A percentile compares a stretch with the other conserved stretches of the same genome.
Conservation (phyloP, 2,329 filamentous ascomycete species). For the Aspergillus pseudotamarii region DNA sequence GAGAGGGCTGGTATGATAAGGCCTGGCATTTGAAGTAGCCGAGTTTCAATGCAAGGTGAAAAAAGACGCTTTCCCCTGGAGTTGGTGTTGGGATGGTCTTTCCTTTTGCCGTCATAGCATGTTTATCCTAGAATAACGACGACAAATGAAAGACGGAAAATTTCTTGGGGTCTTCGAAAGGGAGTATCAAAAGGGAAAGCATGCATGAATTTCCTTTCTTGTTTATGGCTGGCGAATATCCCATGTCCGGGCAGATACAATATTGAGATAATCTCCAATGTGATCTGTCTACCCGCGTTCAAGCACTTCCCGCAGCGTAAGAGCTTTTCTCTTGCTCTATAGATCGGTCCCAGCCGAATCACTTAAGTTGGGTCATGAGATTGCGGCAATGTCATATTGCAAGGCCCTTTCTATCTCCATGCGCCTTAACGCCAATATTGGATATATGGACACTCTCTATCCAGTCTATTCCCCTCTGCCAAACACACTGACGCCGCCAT, state of each 20-base stretch:
- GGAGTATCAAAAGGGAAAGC: constrained; percentile 37
- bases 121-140: constrained; percentile 31
- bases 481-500: constrained; percentile 82
- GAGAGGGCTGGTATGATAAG: constrained; percentile 43
- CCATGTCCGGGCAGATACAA: constrained; percentile 40
- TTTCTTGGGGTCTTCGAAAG: constrained; percentile 32
- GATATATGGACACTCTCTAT: constrained; percentile 3
- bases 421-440: constrained; percentile 9
- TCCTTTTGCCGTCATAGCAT: constrained; percentile 33
- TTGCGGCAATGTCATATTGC: constrained; percentile 7
- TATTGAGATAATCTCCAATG: constrained; percentile 36
- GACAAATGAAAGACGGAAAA: constrained; percentile 31
- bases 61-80: constrained; percentile 39
- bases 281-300: constrained; percentile 36
- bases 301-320: constrained; percentile 13
- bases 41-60: constrained; percentile 38
- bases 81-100: constrained; percentile 40
- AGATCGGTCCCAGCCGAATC: not conserved
- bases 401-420: constrained; percentile 14
- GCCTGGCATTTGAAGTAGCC: constrained; percentile 40
- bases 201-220: constrained; percentile 44
- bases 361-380: not conserved
- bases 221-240: constrained; percentile 44
- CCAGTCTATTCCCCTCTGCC: constrained; percentile 68
- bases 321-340: constrained; percentile 5